These are phyloP conservation scores for Chlorencoelia australis DNA, from an alignment of 2,329 filamentous ascomycete genomes.

Conservation along the genomic window DNA sequence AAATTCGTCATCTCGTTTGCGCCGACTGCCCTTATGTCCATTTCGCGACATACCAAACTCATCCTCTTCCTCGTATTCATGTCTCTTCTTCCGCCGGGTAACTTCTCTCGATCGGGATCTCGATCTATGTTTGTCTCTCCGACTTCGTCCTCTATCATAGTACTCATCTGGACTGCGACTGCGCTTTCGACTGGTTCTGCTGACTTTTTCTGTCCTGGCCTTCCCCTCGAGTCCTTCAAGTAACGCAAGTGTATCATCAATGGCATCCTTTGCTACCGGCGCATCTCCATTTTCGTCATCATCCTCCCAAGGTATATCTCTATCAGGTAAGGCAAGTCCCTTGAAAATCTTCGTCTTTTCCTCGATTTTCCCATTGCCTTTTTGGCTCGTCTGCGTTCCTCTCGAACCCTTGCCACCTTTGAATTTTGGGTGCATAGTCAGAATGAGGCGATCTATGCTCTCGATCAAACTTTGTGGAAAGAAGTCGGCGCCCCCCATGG, in stretches of 20 bases:
- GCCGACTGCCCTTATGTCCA: constrained; percentile 31
- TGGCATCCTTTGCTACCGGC: constrained; percentile 47
- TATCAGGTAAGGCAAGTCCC: constrained; percentile 79
- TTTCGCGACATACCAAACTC: constrained; percentile 44
- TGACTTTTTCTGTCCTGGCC: constrained; percentile 30
- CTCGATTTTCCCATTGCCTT: constrained; percentile 39
- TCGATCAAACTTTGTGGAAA: constrained; percentile 77
- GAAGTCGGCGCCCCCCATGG: constrained; percentile 65
- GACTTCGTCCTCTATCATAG: constrained; percentile 27
- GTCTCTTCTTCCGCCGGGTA: constrained; percentile 30
- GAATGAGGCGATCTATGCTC: constrained; percentile 80
- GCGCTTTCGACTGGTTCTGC: constrained; percentile 37
- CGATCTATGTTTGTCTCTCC: constrained; percentile 36
- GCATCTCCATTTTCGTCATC: constrained; percentile 31
- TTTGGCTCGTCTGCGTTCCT: constrained; percentile 30
- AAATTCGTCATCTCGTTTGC: constrained; percentile 46
- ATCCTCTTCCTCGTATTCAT: constrained; percentile 46
- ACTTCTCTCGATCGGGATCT: constrained; percentile 43
- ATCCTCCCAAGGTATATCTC: constrained; percentile 45
- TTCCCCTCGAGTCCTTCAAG: constrained; percentile 77
- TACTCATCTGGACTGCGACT: constrained; percentile 40
- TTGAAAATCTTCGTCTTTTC: constrained; percentile 84
- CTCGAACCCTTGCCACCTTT: constrained; percentile 61
- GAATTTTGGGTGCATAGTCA: constrained; percentile 85
- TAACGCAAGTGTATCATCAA: constrained; percentile 88